Evolutionary conservation across 2,329 filamentous ascomycete species (phyloP).

Genomic region (Fonsecaea monophora): DNA sequence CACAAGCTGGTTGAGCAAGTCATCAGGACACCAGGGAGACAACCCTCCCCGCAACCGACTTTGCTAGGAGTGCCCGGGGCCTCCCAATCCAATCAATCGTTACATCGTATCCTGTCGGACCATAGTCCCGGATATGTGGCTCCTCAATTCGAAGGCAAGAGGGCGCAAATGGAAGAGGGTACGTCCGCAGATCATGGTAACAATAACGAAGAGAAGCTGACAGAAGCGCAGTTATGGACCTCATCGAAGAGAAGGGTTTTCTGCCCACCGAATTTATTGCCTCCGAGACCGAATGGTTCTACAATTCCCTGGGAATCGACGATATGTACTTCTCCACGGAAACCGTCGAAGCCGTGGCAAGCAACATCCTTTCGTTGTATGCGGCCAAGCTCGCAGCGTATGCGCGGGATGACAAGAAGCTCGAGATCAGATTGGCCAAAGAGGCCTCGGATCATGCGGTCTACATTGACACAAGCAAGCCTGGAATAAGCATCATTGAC

Average conservation of each 20-base stretch:
- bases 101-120: slow-evolving; percentile 78
- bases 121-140: slow-evolving; percentile 93
- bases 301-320: slow-evolving; percentile 95
- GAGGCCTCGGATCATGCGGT: slow-evolving; percentile 94
- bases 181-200: slow-evolving; percentile 45
- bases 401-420: slow-evolving; percentile 87
- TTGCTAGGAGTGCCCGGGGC: slow-evolving; percentile 75
- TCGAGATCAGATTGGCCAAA: slow-evolving; percentile 95
- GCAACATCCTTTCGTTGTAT: slow-evolving; percentile 94
- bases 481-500: slow-evolving; percentile 74
- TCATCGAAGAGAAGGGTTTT: slow-evolving; percentile 80
- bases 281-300: slow-evolving; percentile 92
- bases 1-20: slow-evolving; percentile 67
- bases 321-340: slow-evolving; percentile 98
- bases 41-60: slow-evolving; percentile 86
- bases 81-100: slow-evolving; percentile 54
- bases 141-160: slow-evolving; percentile 90
- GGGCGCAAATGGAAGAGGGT: slow-evolving; percentile 85
- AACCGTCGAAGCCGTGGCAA: slow-evolving; percentile 82
- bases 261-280: slow-evolving; percentile 84
- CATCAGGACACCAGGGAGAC: slow-evolving; percentile 62
- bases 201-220: slow-evolving; percentile 39
- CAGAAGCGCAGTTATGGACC: slow-evolving; percentile 71
- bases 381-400: slow-evolving; percentile 95
- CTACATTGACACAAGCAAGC: slow-evolving; percentile 96